Conservation (phyloP, 805 yeast species). For the Sugiyamaella qingdaonensis region DNA sequence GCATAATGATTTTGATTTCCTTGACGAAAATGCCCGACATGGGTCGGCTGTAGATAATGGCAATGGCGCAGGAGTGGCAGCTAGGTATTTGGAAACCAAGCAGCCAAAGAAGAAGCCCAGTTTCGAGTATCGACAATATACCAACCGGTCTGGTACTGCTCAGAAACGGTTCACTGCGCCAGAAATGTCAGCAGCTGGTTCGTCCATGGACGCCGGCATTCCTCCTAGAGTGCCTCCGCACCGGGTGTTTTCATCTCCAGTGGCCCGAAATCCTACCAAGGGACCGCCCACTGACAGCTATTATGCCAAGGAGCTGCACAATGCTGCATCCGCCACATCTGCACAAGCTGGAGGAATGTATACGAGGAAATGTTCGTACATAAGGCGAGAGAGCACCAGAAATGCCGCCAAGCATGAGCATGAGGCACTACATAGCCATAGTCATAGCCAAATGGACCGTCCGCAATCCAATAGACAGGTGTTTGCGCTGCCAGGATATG, state of each 20-base stretch:
- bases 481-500: conserved; percentile 21
- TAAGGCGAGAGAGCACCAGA: background rate
- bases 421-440: background rate
- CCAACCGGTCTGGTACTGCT: background rate
- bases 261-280: background rate
- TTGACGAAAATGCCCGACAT: background rate
- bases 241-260: conserved; percentile 7
- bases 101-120: conserved; percentile 13
- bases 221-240: conserved; percentile 29
- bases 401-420: background rate
- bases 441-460: background rate
- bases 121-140: conserved; percentile 11
- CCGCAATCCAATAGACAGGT: background rate
- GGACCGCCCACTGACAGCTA: background rate
- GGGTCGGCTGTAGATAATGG: background rate
- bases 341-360: conserved; percentile 2
- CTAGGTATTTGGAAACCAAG: background rate
- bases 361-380: conserved; percentile 20
- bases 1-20: conserved; percentile 3
- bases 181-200: background rate
- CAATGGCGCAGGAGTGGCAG: background rate
- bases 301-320: background rate
- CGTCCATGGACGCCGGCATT: conserved; percentile 23
- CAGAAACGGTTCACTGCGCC: background rate
- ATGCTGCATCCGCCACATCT: background rate